Base-by-base conservation (phyloP, 164 flowering plant species). In the Kingdonia uniflora region DNA sequence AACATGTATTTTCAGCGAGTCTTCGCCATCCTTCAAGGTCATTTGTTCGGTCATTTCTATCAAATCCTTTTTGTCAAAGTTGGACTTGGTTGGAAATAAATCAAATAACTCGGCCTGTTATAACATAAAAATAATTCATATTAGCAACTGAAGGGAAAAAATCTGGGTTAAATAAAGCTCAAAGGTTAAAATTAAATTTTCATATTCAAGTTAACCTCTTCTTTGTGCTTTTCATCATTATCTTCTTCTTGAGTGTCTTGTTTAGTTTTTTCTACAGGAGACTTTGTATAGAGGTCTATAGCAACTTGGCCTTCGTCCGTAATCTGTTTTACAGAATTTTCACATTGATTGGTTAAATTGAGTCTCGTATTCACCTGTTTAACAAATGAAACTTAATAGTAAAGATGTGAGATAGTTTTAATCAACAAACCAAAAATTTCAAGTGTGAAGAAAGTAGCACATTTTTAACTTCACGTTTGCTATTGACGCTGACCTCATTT, bases 1-100 rank as follows among this genome's bases (percentile, higher is more conserved):
- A 51, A 29, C 55, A 2, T 52, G 55, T n/a, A 13, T 14, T 37
- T 43, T 42, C 37, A 24, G 8, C 12, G n/a, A 44, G 48, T 44
- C 48, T 21, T 44, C 21, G 1, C 1, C 48, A 19, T 44, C 48
- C 12, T 44, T 44, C 3, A 44, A 2, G 6, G 6, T 17, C n/a
- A 8, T 44, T 19, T 8, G 19, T 19, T 44, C 48, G 13, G 1
- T 19, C 17, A 8, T 16, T 17, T 44, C 48, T 44, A 21, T 17
- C 19, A 16, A 16, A 15, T 44, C 48, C 20, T 3, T 10, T 16
- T 5, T 21, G 19, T 44, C 48, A 17, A 44, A 3, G 48, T 17
- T 44, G 21, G 5, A 44, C 48, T 21, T 17, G 20, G 6, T 44
- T 2, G 4, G 20, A 21, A 0, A 16, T 12, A 16, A 8, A 16